Base-by-base conservation (phyloP, 139 green algal species). In the Microglena sp. region DNA sequence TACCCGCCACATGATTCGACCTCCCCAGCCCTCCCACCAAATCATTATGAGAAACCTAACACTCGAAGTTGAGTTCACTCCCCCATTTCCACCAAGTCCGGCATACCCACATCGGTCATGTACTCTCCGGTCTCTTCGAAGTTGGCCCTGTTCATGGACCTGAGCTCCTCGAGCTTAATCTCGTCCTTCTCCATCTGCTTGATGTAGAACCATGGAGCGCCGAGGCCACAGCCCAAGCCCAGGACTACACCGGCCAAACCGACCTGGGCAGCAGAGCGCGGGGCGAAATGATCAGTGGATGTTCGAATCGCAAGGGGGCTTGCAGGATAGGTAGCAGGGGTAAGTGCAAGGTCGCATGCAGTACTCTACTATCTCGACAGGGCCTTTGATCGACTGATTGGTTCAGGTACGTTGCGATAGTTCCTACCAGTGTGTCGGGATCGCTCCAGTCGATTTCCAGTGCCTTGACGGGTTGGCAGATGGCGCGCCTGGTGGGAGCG, bases 51-150 rank as follows among this genome's bases (percentile, higher is more conserved):
- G 21, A 28, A 7, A 22, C 7, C 53, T 33, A 18, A 24, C 18
- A 24, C 7, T 26, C 27, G n/a, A 60, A 33, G 7, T 8, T 60
- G 53, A 18, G 11, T 60, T 22, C 27, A 24, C 7, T 28, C 27
- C 31, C 7, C 53, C 15, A 8, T 26, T 33, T 33, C 15, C 7
- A 33, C 18, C 24, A 60, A 8, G 53, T 22, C 53, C 11, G 11
- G 18, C 40, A 50, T 15, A 60, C 73, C 70, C 64, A 85, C 79
- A 11, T 86, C 79, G 2, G 5, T 64, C 76, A 83, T 77, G 81
- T 95, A 95, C 69, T 92, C 80, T 0, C 88, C 88, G 32, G 88
- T 95, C 55, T 84, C 72, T 50, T 87, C 69, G 60, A 77, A 93
- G 2, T 73, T 90, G 7, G 86, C 77, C 26, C 87, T 63, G 77